Evolutionary conservation across 2,329 filamentous ascomycete species (phyloP), one percentile per base, ranked within the genome.

Genomic region (Beauveria pseudobassiana): DNA sequence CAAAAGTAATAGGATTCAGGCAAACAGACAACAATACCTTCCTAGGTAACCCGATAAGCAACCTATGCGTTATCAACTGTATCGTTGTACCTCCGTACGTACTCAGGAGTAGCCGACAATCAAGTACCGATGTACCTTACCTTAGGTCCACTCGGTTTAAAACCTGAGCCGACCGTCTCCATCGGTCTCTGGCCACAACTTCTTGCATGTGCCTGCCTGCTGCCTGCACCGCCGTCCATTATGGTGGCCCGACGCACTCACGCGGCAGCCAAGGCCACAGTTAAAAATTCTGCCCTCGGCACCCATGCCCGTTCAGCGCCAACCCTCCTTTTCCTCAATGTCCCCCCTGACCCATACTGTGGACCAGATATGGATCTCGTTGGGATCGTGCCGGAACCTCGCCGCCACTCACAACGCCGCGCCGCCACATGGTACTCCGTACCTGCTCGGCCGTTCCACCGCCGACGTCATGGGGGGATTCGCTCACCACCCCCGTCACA

Each of bases 321-420:
- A 34, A 14, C 22, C 49, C 26, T 51, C 16, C 28, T 18, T 28
- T 7, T 42, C 20, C 48, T 51, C 16, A 18, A 34, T 5, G 30
- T 9, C 12, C 54, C 28, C 40, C 16, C 42, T 26, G 28, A 43
- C 48, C 26, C 28, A 42, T 18, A 22, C 30, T 30, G 55, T 62
- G 60, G 60, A 62, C 51, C 60, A 49, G 60, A 58, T 52, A 62
- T 62, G 61, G 61, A 62, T 62, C 61, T 62, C 40, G 24, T 38
- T 26, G n/a, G 61, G 61, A 62, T 62, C 61, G 54, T 57, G 61
- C 54, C 61, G 54, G 49, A 54, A 42, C 48, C 38, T 58, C 28
- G 61, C 30, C 54, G 48, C 53, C 61, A 58, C 34, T 61, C 43
- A 61, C 43, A 49, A 45, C 43, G 30, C 22, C 38, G 22, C 42